phyloP scores from a whole-genome alignment of 2,329 filamentous ascomycete genomes.

The Nothophoma quercina region DNA sequence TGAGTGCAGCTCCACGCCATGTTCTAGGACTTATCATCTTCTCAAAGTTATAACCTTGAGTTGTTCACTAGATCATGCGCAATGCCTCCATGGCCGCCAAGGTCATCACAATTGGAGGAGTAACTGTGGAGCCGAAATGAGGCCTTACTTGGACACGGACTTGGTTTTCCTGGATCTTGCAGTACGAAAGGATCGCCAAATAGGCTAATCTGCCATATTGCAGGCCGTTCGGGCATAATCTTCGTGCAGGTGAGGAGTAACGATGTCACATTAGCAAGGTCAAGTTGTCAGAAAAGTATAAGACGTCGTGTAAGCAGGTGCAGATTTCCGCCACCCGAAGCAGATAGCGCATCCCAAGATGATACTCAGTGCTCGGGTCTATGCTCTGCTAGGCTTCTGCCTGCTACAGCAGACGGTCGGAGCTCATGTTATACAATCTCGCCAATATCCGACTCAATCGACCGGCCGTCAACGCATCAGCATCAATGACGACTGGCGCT shows the following conservation, averaged over 20 bases:
- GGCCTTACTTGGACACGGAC: not conserved
- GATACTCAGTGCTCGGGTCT: not conserved
- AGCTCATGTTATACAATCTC: not conserved
- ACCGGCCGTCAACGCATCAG: constrained; percentile 36
- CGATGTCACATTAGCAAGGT: not conserved
- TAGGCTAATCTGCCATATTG: not conserved
- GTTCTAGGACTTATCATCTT: no score
- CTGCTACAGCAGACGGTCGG: not conserved
- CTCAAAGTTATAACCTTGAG: no score
- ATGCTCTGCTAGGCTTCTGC: not conserved
- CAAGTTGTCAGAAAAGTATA: not conserved
- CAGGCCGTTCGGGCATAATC: not conserved
- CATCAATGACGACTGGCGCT: constrained; percentile 49
- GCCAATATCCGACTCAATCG: not conserved
- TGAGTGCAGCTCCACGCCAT: no score
- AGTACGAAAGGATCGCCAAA: not conserved
- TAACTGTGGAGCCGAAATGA: not conserved
- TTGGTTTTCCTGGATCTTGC: not conserved
- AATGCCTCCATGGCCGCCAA: no score
- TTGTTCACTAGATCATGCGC: no score
- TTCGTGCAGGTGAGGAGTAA: not conserved
- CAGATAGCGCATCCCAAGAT: not conserved
- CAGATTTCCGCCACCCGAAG: no score
- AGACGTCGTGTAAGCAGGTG: not conserved
- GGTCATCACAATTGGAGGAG: not conserved